Evolutionary conservation across 108 stramenopile genomes (phyloP).

Genomic region (Conticribra guillardii): DNA sequence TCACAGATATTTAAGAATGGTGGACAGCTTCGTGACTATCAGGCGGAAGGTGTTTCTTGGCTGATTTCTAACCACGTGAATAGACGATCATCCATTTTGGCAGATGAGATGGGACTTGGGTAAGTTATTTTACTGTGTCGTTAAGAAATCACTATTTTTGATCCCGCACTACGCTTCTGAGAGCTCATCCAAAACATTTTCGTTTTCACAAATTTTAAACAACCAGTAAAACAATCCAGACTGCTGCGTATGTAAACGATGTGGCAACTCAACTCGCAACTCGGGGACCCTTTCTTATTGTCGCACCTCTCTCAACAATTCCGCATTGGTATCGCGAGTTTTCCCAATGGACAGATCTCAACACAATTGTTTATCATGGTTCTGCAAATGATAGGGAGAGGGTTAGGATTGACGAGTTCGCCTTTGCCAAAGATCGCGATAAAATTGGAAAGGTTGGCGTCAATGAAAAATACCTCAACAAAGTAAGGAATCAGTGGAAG

Average conservation of each 20-base stretch:
- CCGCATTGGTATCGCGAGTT: conserved; percentile 97
- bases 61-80: conserved; percentile 84
- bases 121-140: too few species aligned
- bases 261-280: conserved; percentile 55
- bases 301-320: conserved; percentile 94
- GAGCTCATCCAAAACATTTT: too few species aligned
- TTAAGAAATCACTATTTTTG: too few species aligned
- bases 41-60: conserved; percentile 95
- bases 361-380: conserved; percentile 96
- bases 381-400: conserved; percentile 71
- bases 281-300: conserved; percentile 83
- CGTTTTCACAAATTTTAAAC: too few species aligned
- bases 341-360: conserved; percentile 89
- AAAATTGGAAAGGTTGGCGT: conserved; percentile 42
- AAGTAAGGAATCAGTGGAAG: conserved; percentile 39
- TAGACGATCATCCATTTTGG: conserved; percentile 83
- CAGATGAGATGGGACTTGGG: conserved; percentile 97
- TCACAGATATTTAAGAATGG: conserved; percentile 72
- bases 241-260: conserved; percentile 77
- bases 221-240: conserved; percentile 87
- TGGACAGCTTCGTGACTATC: conserved; percentile 90
- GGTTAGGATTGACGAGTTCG: conserved; percentile 85
- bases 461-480: conserved; percentile 70
- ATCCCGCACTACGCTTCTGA: too few species aligned
- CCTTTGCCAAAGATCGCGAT: conserved; percentile 70